A percentile compares a stretch with the other conserved stretches of the same genome.
These are phyloP conservation scores for Neurospora sp. DNA, from an alignment of 2,329 filamentous ascomycete genomes.

Conservation along the genomic window DNA sequence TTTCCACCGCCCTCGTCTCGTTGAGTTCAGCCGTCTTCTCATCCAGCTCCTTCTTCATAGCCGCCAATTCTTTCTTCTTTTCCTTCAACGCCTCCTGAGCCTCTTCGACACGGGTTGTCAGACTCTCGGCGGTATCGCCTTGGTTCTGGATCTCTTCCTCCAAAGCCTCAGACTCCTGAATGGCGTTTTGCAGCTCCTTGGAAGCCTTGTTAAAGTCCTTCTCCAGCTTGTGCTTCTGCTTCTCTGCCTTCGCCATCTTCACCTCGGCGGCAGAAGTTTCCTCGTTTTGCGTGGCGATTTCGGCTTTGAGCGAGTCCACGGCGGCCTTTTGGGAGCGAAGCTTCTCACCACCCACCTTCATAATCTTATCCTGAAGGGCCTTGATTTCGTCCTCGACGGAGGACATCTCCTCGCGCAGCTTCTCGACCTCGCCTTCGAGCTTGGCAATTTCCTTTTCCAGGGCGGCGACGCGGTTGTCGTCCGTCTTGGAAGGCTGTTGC, in stretches of 20 bases:
- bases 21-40: slow-evolving; percentile 79
- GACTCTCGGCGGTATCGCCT: slow-evolving; percentile 61
- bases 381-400: slow-evolving; percentile 92
- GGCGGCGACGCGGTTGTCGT: slow-evolving; percentile 61
- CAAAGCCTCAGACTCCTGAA: slow-evolving; percentile 64
- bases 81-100: slow-evolving; percentile 67
- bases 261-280: slow-evolving; percentile 80
- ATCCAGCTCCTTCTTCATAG: slow-evolving; percentile 77
- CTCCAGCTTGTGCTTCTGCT: slow-evolving; percentile 77
- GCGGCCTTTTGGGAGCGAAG: slow-evolving; percentile 82
- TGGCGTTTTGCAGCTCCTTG: slow-evolving; percentile 65
- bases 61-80: slow-evolving; percentile 71
- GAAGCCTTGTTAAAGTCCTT: slow-evolving; percentile 71
- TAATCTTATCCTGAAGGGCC: slow-evolving; percentile 87
- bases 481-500: slow-evolving; percentile 69
- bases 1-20: slow-evolving; percentile 78
- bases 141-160: slow-evolving; percentile 72
- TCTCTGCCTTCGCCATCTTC: slow-evolving; percentile 84
- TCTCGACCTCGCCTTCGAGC: slow-evolving; percentile 68
- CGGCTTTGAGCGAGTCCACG: slow-evolving; percentile 79
- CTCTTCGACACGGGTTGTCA: slow-evolving; percentile 65
- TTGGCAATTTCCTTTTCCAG: slow-evolving; percentile 70
- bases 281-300: slow-evolving; percentile 71
- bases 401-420: slow-evolving; percentile 73
- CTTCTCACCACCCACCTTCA: slow-evolving; percentile 93